A percentile compares a stretch with the other conserved stretches of the same genome.
Conservation (phyloP, 805 yeast species). For the Maudiozyma saulgeensis region DNA sequence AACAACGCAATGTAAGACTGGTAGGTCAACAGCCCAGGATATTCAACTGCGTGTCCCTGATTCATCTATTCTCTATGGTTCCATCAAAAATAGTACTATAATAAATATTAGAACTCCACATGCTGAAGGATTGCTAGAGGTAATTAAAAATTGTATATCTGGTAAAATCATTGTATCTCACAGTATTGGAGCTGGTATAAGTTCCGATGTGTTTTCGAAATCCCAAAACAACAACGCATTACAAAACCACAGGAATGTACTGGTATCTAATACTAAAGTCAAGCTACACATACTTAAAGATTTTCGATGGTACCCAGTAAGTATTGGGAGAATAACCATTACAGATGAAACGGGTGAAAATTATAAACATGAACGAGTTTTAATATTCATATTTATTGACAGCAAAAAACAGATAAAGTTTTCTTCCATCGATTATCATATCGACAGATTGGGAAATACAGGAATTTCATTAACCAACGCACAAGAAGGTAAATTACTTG, state of each 20-base stretch:
- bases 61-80: not conserved
- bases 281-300: conserved; percentile 13
- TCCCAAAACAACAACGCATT: too few species aligned
- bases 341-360: conserved; percentile 13
- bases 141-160: not conserved
- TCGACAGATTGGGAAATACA: conserved; percentile 21
- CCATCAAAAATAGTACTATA: not conserved
- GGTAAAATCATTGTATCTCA: too few species aligned
- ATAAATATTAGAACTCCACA: not conserved
- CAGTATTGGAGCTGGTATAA: too few species aligned
- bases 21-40: conserved; percentile 23
- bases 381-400: conserved; percentile 9
- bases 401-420: conserved; percentile 1
- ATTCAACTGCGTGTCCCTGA: conserved; percentile 16
- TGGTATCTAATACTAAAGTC: conserved; percentile 15
- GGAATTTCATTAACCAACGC: conserved; percentile 14
- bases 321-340: conserved; percentile 11
- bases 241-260: not conserved
- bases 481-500: conserved; percentile 13
- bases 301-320: conserved; percentile 13
- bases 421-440: conserved; percentile 4
- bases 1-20: conserved; percentile 12
- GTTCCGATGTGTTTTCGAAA: too few species aligned
- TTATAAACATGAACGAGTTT: conserved; percentile 7
- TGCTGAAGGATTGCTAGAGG: not conserved